Base-by-base conservation (phyloP, 768 basidiomycete species). In the Plicaturopsis crispa region DNA sequence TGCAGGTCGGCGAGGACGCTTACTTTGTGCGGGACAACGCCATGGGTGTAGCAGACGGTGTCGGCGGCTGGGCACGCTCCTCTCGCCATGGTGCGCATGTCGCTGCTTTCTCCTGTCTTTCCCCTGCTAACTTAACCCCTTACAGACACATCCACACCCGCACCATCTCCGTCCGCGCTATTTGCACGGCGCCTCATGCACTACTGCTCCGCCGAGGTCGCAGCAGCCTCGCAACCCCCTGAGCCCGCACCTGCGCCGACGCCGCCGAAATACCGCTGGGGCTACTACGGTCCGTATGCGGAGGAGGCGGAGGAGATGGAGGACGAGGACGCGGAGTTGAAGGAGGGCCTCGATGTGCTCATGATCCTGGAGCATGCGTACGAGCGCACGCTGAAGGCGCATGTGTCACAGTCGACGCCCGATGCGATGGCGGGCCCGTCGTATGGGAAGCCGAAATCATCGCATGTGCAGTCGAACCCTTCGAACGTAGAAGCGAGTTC, bases 1-100 rank as follows among this genome's bases (percentile, higher is more conserved):
- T 84, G 0, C 84, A 88, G 52, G 80, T 96, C 8, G 92, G 92
- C 28, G 92, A 97, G 56, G 92, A 97, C 52, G 87, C 91, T 4
- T 94, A 91, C 52, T 89, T 89, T 45, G 61, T 88, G 5, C 65
- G 75, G 4, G 73, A 80, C 10, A 85, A 91, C 52, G 86, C 89
- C 5, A 81, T 98, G 69, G 93, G 93, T 13, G 83, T 98, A 6
- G 89, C 92, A 3, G 93, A 97, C 54, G 93, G 93, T 21, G 93
- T 97, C 1, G 93, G 93, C 0, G 92, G 92, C 0, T 96, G 91
- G 92, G 72, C 80, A 6, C 59, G 66, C 41, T 52, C 57, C 24
- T 68, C 50, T 41, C 57, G 55, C 23, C 47, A 51, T 40, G 56
- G 66, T 68, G 48, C 14, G 61, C 50, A 8, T 40, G 44, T 20